Evolutionary conservation across 352 stramenopile species (phyloP).

Genomic region (Pythium chondricola): DNA sequence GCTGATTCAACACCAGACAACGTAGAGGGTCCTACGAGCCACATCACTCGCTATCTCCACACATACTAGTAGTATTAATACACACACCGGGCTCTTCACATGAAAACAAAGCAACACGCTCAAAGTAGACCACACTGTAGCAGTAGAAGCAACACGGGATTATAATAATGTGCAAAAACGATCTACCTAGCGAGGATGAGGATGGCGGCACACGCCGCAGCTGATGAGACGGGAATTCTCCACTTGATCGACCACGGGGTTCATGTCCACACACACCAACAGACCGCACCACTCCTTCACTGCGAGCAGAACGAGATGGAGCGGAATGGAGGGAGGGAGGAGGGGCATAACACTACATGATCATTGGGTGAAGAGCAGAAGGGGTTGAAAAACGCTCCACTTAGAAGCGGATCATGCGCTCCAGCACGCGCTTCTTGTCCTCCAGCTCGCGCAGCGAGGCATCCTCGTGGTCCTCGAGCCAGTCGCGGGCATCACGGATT

Average conservation of each 20-base stretch:
- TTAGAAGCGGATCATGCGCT: slow-evolving; percentile 35
- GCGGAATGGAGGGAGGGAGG: background rate
- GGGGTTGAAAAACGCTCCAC: slow-evolving; percentile 2
- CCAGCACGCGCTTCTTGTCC: slow-evolving; percentile 71
- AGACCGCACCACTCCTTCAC: too few relatives aligned
- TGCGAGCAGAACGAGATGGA: background rate
- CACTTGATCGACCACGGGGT: too few relatives aligned
- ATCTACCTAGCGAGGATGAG: slow-evolving; percentile 15
- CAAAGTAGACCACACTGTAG: too few relatives aligned
- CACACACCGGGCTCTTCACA: slow-evolving; percentile 1
- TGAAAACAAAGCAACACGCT: slow-evolving; percentile 2
- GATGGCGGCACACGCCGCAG: too few relatives aligned
- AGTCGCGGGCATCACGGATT: slow-evolving; percentile 54
- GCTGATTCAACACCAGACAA: slow-evolving; percentile 25
- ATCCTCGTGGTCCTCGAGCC: slow-evolving; percentile 58
- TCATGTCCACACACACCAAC: too few relatives aligned
- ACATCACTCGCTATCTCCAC: too few relatives aligned
- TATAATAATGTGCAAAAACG: slow-evolving; percentile 33
- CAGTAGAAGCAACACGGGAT: too few relatives aligned
- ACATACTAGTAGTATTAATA: too few relatives aligned
- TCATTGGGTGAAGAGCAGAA: too few relatives aligned
- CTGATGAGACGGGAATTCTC: too few relatives aligned
- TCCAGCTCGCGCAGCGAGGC: slow-evolving; percentile 85
- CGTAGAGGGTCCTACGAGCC: background rate
- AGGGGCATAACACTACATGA: slow-evolving; percentile 21